Base-by-base conservation (phyloP, 164 flowering plant genomes). In the Litsea cubeba region DNA sequence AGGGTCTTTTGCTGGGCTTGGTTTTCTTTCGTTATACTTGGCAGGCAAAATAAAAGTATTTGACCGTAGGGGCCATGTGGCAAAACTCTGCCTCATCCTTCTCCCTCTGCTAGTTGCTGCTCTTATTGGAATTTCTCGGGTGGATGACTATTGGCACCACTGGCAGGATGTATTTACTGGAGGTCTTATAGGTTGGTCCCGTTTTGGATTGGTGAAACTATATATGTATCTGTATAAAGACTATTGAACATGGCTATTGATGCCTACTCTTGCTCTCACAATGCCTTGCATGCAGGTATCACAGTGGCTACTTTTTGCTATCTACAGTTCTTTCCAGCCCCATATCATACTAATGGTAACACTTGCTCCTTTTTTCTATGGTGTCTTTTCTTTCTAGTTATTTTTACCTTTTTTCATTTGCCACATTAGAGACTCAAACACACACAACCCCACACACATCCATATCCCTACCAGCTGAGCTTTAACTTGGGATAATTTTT, bases 141-240 rank as follows among this genome's bases (percentile, higher is more conserved):
- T 89, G 63, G 92, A 91, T 78, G 95, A 91, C 82, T 89, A 91
- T 75, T 82, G 93, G 95, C 95, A 91, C 80, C 95, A 91, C 58
- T 89, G 93, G 95, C 85, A 86, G 75, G 95, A 91, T 78, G 93
- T 91, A 49, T 88, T 89, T 82, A 88, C 90, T 25, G 95, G 93
- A 74, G 91, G 86, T 71, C 83, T 89, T 2, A 28, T 91, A 82
- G 95, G 95, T 91, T 58, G 49, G 82, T 66, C 12, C 46, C 11
- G 2, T 5, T 10, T n/a, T 49, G 12, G 46, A 40, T 40, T 40
- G 46, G 46, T 73, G 20, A 28, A n/a, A 40, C 24, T 40, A 17
- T 65, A 28, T 20, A 54, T 11, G 14, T 32, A 17, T n/a, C 26
- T 22, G 14, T 17, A 17, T 62, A 25, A 28, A 66, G 20, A 25